Evolutionary conservation across 768 basidiomycete genomes (phyloP).

Genomic region (Xerocomus potaroensis): DNA sequence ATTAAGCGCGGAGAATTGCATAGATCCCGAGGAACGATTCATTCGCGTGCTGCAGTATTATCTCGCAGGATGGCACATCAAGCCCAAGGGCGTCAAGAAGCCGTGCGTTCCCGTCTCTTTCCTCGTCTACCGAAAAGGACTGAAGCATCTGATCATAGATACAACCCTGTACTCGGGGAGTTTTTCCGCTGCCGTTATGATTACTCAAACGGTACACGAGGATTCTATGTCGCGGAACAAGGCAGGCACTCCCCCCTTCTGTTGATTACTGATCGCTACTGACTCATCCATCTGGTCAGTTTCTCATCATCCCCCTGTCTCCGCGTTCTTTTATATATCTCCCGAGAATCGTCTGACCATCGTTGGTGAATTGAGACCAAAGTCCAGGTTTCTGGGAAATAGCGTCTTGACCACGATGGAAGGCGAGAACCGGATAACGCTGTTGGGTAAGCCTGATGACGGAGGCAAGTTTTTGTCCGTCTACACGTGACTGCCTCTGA

Average conservation of each 20-base stretch:
- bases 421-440: conserved; percentile 83
- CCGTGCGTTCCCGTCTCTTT: conserved; percentile 54
- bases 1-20: conserved; percentile 70
- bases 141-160: conserved; percentile 44
- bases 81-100: conserved; percentile 99
- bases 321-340: conserved; percentile 93
- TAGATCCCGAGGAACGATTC: conserved; percentile 86
- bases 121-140: neutral
- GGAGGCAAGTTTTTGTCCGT: conserved; percentile 55
- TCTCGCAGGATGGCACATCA: conserved; percentile 99
- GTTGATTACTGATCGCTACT: neutral
- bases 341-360: conserved; percentile 85
- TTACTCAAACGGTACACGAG: conserved; percentile 87
- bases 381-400: conserved; percentile 95
- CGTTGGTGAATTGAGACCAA: conserved; percentile 90
- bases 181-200: conserved; percentile 96
- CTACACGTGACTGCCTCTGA: conserved; percentile 3
- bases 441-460: conserved; percentile 81
- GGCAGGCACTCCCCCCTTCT: conserved; percentile 41
- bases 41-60: conserved; percentile 90
- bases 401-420: conserved; percentile 96
- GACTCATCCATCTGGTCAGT: conserved; percentile 43
- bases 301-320: conserved; percentile 92
- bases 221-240: conserved; percentile 97
- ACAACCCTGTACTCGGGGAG: conserved; percentile 96